phyloP scores from a whole-genome alignment of 306 rosid species.

The Trifolium dubium region DNA sequence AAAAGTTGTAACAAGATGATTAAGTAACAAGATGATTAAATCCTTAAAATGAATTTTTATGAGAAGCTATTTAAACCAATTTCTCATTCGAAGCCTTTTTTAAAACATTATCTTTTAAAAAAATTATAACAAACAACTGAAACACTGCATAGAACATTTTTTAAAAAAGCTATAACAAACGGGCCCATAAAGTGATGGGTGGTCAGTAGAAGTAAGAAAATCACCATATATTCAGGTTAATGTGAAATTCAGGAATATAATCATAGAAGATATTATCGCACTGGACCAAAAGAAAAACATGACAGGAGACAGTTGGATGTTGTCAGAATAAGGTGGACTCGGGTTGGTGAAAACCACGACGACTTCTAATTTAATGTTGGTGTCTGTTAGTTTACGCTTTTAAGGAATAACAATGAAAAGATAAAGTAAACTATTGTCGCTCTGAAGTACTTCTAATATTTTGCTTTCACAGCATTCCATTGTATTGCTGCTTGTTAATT shows the following conservation, averaged over 20 bases:
- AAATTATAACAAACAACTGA: no score
- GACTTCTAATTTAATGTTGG: constrained; percentile 9
- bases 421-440: neutral
- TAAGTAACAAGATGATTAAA: no score
- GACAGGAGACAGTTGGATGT: constrained; percentile 16
- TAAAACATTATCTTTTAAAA: no score
- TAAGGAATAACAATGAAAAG: constrained; percentile 4
- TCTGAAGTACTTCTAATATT: constrained; percentile 20
- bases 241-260: constrained; percentile 11
- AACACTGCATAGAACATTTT: no score
- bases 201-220: constrained; percentile 26
- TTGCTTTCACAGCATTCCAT: constrained; percentile 14
- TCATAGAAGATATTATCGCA: neutral
- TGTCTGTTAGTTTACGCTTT: neutral
- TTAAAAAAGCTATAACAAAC: no score
- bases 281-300: neutral
- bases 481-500: constrained; percentile 21
- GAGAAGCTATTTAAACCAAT: no score
- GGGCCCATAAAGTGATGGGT: constrained; percentile 2
- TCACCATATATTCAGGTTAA: constrained; percentile 5
- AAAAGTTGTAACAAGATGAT: no score
- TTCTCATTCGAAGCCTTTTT: no score
- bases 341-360: constrained; percentile 25
- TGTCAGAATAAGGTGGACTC: constrained; percentile 1
- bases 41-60: no score